Base-by-base conservation (phyloP, 257 asterid species). In the Galeopsis tetrahit region DNA sequence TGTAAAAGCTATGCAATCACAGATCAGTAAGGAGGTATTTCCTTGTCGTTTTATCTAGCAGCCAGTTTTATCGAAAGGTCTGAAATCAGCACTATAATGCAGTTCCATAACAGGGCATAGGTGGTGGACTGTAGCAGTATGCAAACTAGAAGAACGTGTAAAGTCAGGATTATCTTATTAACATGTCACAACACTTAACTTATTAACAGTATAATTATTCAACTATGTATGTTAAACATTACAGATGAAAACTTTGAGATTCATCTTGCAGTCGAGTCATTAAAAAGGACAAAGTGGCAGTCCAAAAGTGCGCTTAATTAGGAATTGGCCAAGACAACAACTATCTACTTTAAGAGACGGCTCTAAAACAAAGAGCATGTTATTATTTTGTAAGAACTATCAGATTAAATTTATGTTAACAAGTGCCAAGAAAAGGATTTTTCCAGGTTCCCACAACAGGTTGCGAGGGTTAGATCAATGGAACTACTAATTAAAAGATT, bases 91-190 rank as follows among this genome's bases (percentile, higher is more conserved):
- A 57, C 31, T 17, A 15, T 2, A 17, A 55, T 38, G 52, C 3
- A 14, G 59, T 1, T 51, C n/a, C 4, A 6, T 46, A 46, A 9
- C 66, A 46, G 62, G 67, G 5, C 36, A 44, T 28, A 39, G 9
- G 39, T 4, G 48, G 51, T 15, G 43, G 58, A 73, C 52, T 70
- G 44, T 56, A 65, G 76, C 53, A 71, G 49, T 7, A 58, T 44
- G 57, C 15, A 43, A 28, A 21, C 58, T 36, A 57, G 10, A 75
- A 40, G 46, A 49, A 44, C 62, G 51, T 56, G 61, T 8, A 49
- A 52, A 33, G 33, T 10, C 68, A 10, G 4, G 21, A 15, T 32
- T 57, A 35, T 35, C 35, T 49, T 55, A 65, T 35, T 21, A 33
- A 36, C 31, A 70, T 15, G 69, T 59, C 57, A 33, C 21, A 68